Evolutionary conservation across 768 basidiomycete genomes (phyloP).

Genomic region (Lactarius deliciosus): DNA sequence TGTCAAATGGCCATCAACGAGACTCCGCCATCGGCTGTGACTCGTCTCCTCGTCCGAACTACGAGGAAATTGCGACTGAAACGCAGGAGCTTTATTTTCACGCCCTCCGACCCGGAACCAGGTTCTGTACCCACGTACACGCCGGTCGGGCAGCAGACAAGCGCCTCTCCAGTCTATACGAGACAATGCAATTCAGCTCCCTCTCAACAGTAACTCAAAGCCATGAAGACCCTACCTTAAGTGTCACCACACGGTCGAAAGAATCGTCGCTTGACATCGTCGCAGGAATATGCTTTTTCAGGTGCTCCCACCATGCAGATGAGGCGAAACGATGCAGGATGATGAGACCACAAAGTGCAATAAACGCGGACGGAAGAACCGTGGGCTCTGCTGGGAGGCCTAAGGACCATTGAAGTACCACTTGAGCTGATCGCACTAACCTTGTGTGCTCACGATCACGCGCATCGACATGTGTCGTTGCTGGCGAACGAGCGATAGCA

Average conservation of each 20-base stretch:
- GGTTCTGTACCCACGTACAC: constrained; percentile 40
- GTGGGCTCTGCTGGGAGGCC: constrained; percentile 55
- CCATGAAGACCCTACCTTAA: constrained; percentile 47
- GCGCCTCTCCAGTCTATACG: constrained; percentile 65
- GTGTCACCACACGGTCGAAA: constrained; percentile 62
- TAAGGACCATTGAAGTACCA: not conserved
- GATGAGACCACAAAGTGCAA: constrained; percentile 64
- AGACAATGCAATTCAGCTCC: constrained; percentile 9
- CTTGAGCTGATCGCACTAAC: constrained; percentile 34
- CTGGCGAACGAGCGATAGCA: constrained; percentile 61
- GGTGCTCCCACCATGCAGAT: constrained; percentile 71
- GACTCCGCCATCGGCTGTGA: constrained; percentile 65
- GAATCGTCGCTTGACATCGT: constrained; percentile 58
- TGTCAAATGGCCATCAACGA: constrained; percentile 46
- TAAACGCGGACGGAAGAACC: constrained; percentile 62
- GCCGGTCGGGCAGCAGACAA: constrained; percentile 66
- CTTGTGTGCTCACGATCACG: constrained; percentile 74
- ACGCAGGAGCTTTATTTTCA: constrained; percentile 36
- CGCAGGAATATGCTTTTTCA: constrained; percentile 64
- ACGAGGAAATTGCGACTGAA: constrained; percentile 60
- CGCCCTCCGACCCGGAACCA: constrained; percentile 18
- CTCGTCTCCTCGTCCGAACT: constrained; percentile 58
- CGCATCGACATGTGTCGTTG: constrained; percentile 73
- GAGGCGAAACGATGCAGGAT: constrained; percentile 78
- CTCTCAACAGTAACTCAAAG: not conserved